Base-by-base conservation (phyloP, 1,284 basidiomycete genomes). In the Ustilago hordei region DNA sequence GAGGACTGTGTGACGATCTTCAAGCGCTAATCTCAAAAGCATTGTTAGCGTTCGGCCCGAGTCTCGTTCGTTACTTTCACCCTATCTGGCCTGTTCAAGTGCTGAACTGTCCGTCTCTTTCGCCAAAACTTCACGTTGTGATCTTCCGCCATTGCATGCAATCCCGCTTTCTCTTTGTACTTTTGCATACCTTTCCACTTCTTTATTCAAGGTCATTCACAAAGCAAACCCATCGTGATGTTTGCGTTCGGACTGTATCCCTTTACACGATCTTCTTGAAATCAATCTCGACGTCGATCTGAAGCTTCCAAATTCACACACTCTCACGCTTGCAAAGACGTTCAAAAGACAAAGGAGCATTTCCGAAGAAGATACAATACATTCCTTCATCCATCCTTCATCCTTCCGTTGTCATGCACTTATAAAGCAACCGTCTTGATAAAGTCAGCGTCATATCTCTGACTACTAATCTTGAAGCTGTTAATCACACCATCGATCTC, bases 1-100 rank as follows among this genome's bases (percentile, higher is more conserved):
- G 83, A 85, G 28, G 81, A 82, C 61, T 71, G 69, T 32, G 77
- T 82, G 6, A 81, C 77, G 28, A 82, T 82, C 58, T 81, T 79
- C 62, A 82, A 82, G 74, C 74, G 77, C 13, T 80, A 60, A 45
- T 32, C 8, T 6, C 11, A 31, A 38, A 38, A 7, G 36, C 36
- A 53, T 34, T 31, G 17, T 34, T 15, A 53, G 32, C 52, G n/a
- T 53, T 53, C 52, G 31, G 34, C 13, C 36, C 36, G 36, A 13
- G 9, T 48, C n/a, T 23, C 48, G 8, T 8, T 36, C n/a, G 52
- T 38, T 36, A 17, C 12, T 28, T 11, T 15, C 32, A 35, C 17
- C 36, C n/a, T 17, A 12, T 23, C 31, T 8, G 38, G 39, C 32
- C 56, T 47, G 62, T 70, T 70, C 68, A 70, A 70, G 68, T 61